Evolutionary conservation across 2,329 filamentous ascomycete species (phyloP), one percentile per base, ranked within the genome.

Genomic region (Paraphaeosphaeria sporulosa): DNA sequence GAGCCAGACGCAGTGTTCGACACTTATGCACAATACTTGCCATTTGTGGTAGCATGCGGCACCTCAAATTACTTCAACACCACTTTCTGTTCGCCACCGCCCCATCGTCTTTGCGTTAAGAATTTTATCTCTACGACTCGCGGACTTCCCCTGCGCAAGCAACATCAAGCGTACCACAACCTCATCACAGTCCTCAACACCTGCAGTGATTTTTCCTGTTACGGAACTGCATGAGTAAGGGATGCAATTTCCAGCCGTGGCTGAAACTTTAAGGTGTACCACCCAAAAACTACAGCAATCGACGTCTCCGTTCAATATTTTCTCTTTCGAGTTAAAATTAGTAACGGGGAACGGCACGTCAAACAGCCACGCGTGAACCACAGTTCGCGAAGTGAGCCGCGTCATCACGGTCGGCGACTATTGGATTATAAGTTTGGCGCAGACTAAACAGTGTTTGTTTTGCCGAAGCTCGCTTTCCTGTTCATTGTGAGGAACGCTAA

Each of bases 401-500:
- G 51, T 54, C 51, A 43, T 30, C 15, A 9, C 15, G 9, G 32
- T 12, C 38, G 51, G 17, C 38, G 23, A 30, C 36, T 23, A 21
- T 23, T 19, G 10, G 5, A 32, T 44, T 32, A 25, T 13, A 3
- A 40, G 15, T 9, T 40, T 25, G 49, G 34, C 34, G 19, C 27
- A 13, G 21, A 52, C 36, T 32, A 23, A 42, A n/a, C 15, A 23
- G 21, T 15, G 17, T n/a, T 4, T 15, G 17, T 8, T n/a, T 25
- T 25, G 21, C 23, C 19, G 32, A 25, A 27, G 21, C 10, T 38
- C n/a, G 19, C 30, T 38, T 40, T 51, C 48, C n/a, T 51, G 82
- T 79, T 78, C 64, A 65, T 25, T 67, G 12, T 21, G 19, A 13
- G 42, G 42, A 23, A 44, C 42, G 42, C 42, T 44, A 44, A 4